Conservation (phyloP, 441 rosid species). For the Viola pubescens region DNA sequence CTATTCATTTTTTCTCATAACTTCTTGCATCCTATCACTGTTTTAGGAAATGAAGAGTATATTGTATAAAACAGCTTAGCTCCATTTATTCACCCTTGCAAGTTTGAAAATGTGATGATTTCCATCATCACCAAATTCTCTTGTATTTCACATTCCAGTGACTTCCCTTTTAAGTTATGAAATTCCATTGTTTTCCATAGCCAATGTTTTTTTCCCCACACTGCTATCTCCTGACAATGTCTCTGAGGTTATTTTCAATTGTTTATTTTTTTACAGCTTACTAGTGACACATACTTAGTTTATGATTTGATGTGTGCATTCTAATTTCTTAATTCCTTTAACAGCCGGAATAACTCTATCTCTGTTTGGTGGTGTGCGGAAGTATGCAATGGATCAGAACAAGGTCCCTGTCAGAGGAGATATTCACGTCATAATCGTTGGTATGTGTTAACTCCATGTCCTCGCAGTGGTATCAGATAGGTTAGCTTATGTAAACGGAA, state of each 20-base stretch:
- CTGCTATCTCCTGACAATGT: constrained; percentile 9
- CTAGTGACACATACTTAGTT: neutral
- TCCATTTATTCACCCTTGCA: neutral
- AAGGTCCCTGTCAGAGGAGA: constrained; percentile 99
- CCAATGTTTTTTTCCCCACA: constrained; percentile 5
- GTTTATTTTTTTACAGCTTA: constrained; percentile 5
- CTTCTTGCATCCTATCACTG: constrained; percentile 2
- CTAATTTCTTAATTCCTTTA: constrained; percentile 16
- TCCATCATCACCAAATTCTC: constrained; percentile 7
- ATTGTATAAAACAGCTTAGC: neutral
- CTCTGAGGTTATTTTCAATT: neutral
- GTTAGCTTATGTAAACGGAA: neutral
- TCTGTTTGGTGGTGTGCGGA: constrained; percentile 93
- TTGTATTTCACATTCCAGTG: neutral
- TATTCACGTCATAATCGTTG: constrained; percentile 93
- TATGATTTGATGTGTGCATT: constrained; percentile 11
- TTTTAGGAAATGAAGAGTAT: constrained; percentile 7
- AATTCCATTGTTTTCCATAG: neutral
- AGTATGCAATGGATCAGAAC: constrained; percentile 77
- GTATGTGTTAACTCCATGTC: constrained; percentile 32
- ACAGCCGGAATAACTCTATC: constrained; percentile 93
- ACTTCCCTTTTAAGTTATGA: neutral
- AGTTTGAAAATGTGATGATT: neutral
- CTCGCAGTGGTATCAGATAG: too few species aligned
- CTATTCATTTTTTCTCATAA: neutral